These are phyloP conservation scores for Saturnispora serradocipensis DNA, from an alignment of 805 yeast genomes.

Conservation along the genomic window DNA sequence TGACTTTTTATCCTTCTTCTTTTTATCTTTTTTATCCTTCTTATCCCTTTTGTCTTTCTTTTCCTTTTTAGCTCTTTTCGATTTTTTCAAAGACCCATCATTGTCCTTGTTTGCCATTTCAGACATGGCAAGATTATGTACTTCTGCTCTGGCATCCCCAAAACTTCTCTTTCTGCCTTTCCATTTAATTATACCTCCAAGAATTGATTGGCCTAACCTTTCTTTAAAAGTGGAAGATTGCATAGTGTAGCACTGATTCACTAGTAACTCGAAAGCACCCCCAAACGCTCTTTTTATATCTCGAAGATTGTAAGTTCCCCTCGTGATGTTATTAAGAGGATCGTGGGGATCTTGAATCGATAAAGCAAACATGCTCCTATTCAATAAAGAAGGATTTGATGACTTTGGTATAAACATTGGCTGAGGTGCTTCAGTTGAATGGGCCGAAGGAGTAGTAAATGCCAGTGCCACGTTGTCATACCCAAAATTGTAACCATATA, in stretches of 20 bases:
- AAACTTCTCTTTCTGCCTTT: slow-evolving; percentile 70
- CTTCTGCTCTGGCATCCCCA: slow-evolving; percentile 60
- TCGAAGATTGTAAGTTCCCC: slow-evolving; percentile 74
- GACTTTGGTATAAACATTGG: slow-evolving; percentile 53
- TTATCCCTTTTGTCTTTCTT: slow-evolving; percentile 3
- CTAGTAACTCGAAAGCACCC: slow-evolving; percentile 75
- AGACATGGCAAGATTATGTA: slow-evolving; percentile 46
- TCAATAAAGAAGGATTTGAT: slow-evolving; percentile 27
- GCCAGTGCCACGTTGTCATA: slow-evolving; percentile 71
- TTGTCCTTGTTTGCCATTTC: slow-evolving; percentile 4
- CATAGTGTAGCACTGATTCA: slow-evolving; percentile 67
- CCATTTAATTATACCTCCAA: slow-evolving; percentile 72
- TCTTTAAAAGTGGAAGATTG: slow-evolving; percentile 55
- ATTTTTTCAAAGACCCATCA: not conserved
- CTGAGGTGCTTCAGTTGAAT: slow-evolving; percentile 30
- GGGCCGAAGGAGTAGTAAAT: slow-evolving; percentile 32
- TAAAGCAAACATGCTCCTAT: slow-evolving; percentile 51
- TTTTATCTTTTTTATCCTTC: not conserved
- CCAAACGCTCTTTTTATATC: slow-evolving; percentile 79
- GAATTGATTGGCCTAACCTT: slow-evolving; percentile 60
- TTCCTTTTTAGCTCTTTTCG: slow-evolving; percentile 1
- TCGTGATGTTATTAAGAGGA: slow-evolving; percentile 67
- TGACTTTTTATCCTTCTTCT: not conserved
- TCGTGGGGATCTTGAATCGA: slow-evolving; percentile 90
- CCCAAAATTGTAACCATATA: slow-evolving; percentile 84